These are phyloP conservation scores for Arthrinium puccinioides DNA, from an alignment of 2,329 filamentous ascomycete genomes.

Conservation along the genomic window DNA sequence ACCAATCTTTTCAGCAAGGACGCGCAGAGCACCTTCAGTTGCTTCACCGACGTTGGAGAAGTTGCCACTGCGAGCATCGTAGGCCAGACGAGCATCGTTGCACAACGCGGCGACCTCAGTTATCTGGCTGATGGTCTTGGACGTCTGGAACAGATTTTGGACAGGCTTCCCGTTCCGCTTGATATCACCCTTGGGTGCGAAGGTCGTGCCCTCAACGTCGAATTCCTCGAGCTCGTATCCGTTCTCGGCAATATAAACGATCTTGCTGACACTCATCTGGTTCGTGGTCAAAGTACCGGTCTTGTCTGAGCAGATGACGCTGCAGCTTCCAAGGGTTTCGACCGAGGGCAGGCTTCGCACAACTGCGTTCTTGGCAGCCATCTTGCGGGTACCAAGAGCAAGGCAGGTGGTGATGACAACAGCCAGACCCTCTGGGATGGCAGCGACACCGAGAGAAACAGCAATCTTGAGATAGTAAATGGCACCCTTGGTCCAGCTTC, in stretches of 20 bases:
- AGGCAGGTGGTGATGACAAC: conserved; percentile 99
- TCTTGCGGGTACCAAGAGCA: conserved; percentile 91
- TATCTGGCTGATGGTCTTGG: conserved; percentile 74
- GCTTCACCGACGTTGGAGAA: conserved; percentile 88
- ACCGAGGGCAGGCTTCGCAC: conserved; percentile 94
- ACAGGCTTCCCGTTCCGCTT: conserved; percentile 60
- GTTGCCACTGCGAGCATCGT: conserved; percentile 66
- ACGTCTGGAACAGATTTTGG: conserved; percentile 61
- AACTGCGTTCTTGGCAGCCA: conserved; percentile 97
- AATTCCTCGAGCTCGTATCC: conserved; percentile 76
- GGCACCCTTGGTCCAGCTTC: conserved; percentile 90
- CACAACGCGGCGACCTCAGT: conserved; percentile 67
- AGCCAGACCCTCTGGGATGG: conserved; percentile 93
- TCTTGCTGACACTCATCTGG: conserved; percentile 96
- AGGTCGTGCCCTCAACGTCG: conserved; percentile 87
- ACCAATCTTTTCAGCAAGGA: conserved; percentile 89
- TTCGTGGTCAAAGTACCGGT: conserved; percentile 97
- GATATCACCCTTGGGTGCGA: conserved; percentile 74
- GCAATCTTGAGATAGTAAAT: conserved; percentile 99
- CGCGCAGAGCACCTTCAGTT: conserved; percentile 87
- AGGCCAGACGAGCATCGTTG: conserved; percentile 79
- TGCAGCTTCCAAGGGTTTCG: conserved; percentile 97
- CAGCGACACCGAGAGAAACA: conserved; percentile 93
- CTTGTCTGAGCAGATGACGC: conserved; percentile 99
- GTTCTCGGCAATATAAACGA: conserved; percentile 72